Base-by-base conservation (phyloP, 306 rosid genomes). In the Cyclanthera cordifolia region DNA sequence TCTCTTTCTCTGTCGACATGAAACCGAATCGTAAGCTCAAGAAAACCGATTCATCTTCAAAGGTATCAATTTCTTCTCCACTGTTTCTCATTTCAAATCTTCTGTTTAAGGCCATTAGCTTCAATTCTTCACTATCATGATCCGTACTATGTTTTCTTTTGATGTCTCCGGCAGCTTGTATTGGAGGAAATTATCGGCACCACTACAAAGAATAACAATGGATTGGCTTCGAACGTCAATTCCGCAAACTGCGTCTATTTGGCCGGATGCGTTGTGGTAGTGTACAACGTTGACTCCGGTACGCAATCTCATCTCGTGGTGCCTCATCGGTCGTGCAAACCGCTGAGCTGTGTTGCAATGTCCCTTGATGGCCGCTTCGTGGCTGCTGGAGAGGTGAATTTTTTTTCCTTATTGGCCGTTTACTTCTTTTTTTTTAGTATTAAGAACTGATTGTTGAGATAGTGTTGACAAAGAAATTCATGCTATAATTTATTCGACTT, bases 131-230 rank as follows among this genome's bases (percentile, higher is more conserved):
- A 17, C 14, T 19, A 11, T 16, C 8, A 11, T 9, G 13, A 4
- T 34, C 17, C 50, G 9, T 12, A 8, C 46, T 51, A 16, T 57
- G 1, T 49, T 49, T 13, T 60, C 32, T 9, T 66, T 57, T 60
- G 5, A 4, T 60, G 27, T 20, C 23, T 75, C 69, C 60, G 34
- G 64, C 78, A 84, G 95, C 79, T 88, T 64, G 80, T 80, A 72
- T 78, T 88, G 88, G 86, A 79, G 70, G 95, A 88, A 84, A 76
- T 88, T 13, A 88, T 86, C 69, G 95, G 95, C 14, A 50, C 87
- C n/a, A 86, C 95, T 17, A 76, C 86, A 8, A 80, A 81, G 77
- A 78, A 79, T 21, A 54, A 79, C 67, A 86, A 86, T 63, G 90
- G 92, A 67, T 71, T 88, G 75, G 84, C 89, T 70, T 88, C 90